Base-by-base conservation (phyloP, 1,139 yeast genomes). In the Scheffersomyces parashehatae region DNA sequence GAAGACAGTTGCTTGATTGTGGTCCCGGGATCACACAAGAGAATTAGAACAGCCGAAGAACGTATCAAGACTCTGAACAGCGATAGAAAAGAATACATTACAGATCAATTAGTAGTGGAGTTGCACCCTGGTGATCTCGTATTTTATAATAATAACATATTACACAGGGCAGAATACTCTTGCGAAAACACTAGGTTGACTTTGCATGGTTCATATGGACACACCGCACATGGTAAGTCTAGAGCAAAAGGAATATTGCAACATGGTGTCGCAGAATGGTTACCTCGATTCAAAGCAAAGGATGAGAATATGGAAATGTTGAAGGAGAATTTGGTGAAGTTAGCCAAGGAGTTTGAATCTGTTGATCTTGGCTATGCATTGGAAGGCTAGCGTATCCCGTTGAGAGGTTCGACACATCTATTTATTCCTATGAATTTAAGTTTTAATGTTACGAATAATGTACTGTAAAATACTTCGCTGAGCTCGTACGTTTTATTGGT, bases 151-250 rank as follows among this genome's bases (percentile, higher is more conserved):
- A 73, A 71, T 49, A 78, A 79, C 50, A 78, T 79, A 41, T 65
- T 79, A 41, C 83, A 79, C 58, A 62, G 83, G 29, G 83, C 78
- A 0, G 60, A 69, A 20, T 79, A 79, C 53, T 63, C 64, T 28
- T 63, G 79, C 28, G 60, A 62, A 34, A 59, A 63, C 33, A 68
- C 65, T 45, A 62, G 83, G 45, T 63, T 77, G 43, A 79, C 83
- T 1, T 59, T 78, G 30, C 83, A 78, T 53, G 83, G 83, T 0
- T 73, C 81, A 2, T 77, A 77, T 50, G 83, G 83, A 3, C 79
- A 75, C 53, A 68, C 57, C 29, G 63, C 65, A 29, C 65, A 64
- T 44, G 82, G 81, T 4, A 63, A 65, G 45, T 56, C 67, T 24
- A 64, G 83, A 47, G 82, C 83, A 3, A 69, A 68, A 50, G 80